phyloP scores from a whole-genome alignment of 2,329 filamentous ascomycete genomes.

The Penicillium sp. region DNA sequence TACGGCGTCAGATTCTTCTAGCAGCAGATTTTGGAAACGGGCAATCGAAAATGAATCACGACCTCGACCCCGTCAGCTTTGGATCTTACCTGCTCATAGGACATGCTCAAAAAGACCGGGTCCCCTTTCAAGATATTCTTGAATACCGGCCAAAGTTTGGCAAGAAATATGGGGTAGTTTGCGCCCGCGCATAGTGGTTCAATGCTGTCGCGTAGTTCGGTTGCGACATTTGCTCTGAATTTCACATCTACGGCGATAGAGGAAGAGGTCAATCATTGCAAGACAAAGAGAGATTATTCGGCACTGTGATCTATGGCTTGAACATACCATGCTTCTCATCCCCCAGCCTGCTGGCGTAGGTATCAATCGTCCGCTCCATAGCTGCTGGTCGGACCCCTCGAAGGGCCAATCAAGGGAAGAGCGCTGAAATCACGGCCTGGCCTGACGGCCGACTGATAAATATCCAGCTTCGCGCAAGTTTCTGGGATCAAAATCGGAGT shows the following conservation, averaged over 20 bases:
- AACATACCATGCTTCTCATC: slow-evolving; percentile 54
- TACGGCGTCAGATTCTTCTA: slow-evolving; percentile 11
- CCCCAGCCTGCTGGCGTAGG: slow-evolving; percentile 54
- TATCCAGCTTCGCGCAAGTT: slow-evolving; percentile 33
- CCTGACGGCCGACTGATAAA: slow-evolving; percentile 41
- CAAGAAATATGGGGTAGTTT: slow-evolving; percentile 79
- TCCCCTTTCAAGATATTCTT: slow-evolving; percentile 81
- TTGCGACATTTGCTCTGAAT: slow-evolving; percentile 78
- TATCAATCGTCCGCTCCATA: slow-evolving; percentile 54
- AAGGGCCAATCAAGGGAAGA: slow-evolving; percentile 27
- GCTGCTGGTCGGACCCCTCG: slow-evolving; percentile 33
- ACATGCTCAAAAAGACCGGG: slow-evolving; percentile 89
- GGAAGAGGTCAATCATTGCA: slow-evolving; percentile 6
- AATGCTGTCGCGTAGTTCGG: slow-evolving; percentile 85
- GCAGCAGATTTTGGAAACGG: not conserved
- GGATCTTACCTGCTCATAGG: slow-evolving; percentile 76
- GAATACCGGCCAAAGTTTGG: slow-evolving; percentile 88
- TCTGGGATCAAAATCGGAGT: slow-evolving; percentile 21
- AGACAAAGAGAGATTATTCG: not conserved
- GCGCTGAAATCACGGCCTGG: slow-evolving; percentile 39
- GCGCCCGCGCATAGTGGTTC: slow-evolving; percentile 79
- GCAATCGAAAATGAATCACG: not conserved
- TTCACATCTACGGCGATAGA: slow-evolving; percentile 67
- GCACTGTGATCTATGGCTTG: not conserved
- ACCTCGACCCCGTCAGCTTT: slow-evolving; percentile 3